phyloP scores from a whole-genome alignment of 2,329 filamentous ascomycete genomes.

The Paradendryphiella salina region DNA sequence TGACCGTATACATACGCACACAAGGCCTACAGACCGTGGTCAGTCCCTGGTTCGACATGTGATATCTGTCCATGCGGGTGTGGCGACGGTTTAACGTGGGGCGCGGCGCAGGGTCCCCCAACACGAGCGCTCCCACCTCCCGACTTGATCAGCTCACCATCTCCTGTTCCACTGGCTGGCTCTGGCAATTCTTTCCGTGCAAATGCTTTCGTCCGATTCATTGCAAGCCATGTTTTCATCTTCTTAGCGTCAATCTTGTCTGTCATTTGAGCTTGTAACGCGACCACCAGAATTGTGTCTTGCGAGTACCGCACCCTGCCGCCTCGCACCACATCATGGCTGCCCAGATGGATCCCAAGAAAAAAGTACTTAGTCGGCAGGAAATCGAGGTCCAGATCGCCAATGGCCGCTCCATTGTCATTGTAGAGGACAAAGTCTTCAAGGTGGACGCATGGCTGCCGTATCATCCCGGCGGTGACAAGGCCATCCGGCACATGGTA shows the following conservation, averaged over 20 bases:
- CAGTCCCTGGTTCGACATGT: not conserved
- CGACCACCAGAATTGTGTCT: not conserved
- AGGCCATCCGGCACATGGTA: conserved; percentile 90
- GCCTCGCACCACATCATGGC: conserved; percentile 33
- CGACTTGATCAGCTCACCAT: conserved; percentile 23
- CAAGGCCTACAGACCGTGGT: not conserved
- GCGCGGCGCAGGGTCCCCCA: conserved; percentile 12
- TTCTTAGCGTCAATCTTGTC: not conserved
- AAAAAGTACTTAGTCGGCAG: conserved; percentile 59
- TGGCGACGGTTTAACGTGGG: conserved; percentile 11
- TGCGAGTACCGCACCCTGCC: conserved; percentile 11
- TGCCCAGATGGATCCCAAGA: conserved; percentile 46
- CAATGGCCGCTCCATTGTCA: conserved; percentile 75
- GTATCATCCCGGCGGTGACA: conserved; percentile 90
- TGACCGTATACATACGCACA: not conserved
- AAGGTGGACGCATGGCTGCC: conserved; percentile 87
- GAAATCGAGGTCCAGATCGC: conserved; percentile 83
- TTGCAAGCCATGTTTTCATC: conserved; percentile 8
- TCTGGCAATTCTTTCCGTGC: not conserved
- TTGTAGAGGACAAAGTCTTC: conserved; percentile 78
- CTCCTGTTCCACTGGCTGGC: conserved; percentile 15
- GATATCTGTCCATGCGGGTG: not conserved
- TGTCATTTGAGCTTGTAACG: not conserved
- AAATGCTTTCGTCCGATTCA: not conserved
- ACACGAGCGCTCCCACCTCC: conserved; percentile 6